phyloP scores from a whole-genome alignment of 352 stramenopile species.

The Blastocystis sp. region DNA sequence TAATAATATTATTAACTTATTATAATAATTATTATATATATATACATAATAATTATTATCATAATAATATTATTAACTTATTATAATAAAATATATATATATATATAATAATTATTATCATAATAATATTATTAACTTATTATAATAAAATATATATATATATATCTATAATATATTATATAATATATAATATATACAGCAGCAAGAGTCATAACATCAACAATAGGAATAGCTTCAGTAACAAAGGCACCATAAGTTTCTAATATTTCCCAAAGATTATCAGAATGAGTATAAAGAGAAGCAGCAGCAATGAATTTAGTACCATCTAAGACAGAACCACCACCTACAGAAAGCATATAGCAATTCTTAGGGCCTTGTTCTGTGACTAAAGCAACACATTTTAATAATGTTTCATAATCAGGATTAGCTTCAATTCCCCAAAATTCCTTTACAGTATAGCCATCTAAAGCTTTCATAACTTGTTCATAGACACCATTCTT shows the following conservation, averaged over 20 bases:
- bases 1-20: too few species aligned
- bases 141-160: too few species aligned
- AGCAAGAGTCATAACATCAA: neutral
- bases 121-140: too few species aligned
- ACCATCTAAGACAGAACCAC: neutral
- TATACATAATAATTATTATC: too few species aligned
- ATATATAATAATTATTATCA: too few species aligned
- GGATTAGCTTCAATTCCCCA: constrained; percentile 30
- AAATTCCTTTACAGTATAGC: constrained; percentile 25
- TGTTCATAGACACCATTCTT: constrained; percentile 34
- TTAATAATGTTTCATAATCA: constrained; percentile 34
- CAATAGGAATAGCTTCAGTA: constrained; percentile 1
- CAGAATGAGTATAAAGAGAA: neutral
- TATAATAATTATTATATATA: too few species aligned
- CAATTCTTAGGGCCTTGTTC: constrained; percentile 23
- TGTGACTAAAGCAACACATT: constrained; percentile 11
- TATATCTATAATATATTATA: too few species aligned
- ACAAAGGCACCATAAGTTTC: neutral
- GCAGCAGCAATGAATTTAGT: constrained; percentile 6
- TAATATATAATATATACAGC: neutral
- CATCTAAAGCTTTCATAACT: constrained; percentile 20
- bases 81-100: too few species aligned
- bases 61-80: too few species aligned
- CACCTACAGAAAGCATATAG: constrained; percentile 9
- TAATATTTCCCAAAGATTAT: constrained; percentile 3